phyloP scores from a whole-genome alignment of 768 basidiomycete genomes.

The Xerocomellus chrysenteron region DNA sequence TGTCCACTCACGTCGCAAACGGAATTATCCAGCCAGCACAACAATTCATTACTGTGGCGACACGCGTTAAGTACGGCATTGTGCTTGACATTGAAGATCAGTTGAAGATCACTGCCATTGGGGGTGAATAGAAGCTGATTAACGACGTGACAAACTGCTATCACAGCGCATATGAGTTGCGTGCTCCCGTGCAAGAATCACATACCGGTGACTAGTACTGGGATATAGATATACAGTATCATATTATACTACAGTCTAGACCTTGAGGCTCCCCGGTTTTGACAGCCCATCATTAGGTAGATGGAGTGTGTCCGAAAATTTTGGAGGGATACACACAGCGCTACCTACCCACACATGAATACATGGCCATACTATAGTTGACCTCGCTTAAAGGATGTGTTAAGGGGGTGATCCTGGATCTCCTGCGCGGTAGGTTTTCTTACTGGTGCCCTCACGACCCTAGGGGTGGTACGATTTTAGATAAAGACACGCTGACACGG shows the following conservation, averaged over 20 bases:
- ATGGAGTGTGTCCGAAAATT: neutral
- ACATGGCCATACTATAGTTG: neutral
- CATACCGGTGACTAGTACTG: neutral
- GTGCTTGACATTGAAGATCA: slow-evolving; percentile 22
- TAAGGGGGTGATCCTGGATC: neutral
- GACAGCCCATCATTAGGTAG: slow-evolving; percentile 20
- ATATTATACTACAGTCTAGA: slow-evolving; percentile 1
- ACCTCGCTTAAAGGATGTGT: neutral
- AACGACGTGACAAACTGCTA: slow-evolving; percentile 11
- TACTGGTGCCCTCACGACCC: neutral
- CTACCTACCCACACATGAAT: slow-evolving; percentile 1
- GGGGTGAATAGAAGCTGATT: slow-evolving; percentile 27
- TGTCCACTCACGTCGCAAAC: neutral
- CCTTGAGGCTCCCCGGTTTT: neutral
- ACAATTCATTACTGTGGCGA: neutral
- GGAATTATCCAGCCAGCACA: neutral
- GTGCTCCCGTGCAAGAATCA: neutral
- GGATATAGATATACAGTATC: neutral
- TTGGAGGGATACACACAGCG: slow-evolving; percentile 2
- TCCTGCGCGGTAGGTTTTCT: neutral
- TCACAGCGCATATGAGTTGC: slow-evolving; percentile 2
- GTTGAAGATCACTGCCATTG: slow-evolving; percentile 30
- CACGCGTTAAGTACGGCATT: slow-evolving; percentile 20
- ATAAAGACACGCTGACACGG: neutral
- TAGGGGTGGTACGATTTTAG: neutral